These are phyloP conservation scores for Simmondsia chinensis DNA, from an alignment of 148 eudicot species.

Conservation along the genomic window DNA sequence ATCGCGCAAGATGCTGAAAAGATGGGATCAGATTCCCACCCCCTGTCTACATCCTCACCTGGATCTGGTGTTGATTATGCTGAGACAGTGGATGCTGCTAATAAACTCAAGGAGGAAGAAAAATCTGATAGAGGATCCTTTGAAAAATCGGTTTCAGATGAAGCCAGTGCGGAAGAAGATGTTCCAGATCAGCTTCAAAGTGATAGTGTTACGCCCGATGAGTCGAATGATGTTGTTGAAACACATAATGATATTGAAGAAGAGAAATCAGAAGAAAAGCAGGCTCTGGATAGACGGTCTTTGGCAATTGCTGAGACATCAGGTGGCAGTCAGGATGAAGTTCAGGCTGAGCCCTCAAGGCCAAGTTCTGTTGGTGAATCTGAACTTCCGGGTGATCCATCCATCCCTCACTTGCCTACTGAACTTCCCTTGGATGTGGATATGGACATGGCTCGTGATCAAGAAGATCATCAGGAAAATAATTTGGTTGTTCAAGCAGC, in stretches of 20 bases:
- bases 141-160: slow-evolving; percentile 20
- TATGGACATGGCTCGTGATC: slow-evolving; percentile 27
- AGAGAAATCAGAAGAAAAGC: slow-evolving; percentile 27
- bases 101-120: slow-evolving; percentile 22
- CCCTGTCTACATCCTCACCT: slow-evolving; percentile 16
- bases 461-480: slow-evolving; percentile 18
- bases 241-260: slow-evolving; percentile 19
- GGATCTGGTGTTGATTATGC: slow-evolving; percentile 12
- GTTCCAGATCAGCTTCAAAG: slow-evolving; percentile 20
- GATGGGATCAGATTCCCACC: slow-evolving; percentile 29
- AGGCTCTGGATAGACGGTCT: slow-evolving; percentile 14
- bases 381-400: slow-evolving; percentile 24
- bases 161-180: slow-evolving; percentile 24
- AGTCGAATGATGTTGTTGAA: slow-evolving; percentile 19
- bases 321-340: slow-evolving; percentile 22
- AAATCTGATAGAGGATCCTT: slow-evolving; percentile 17
- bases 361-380: slow-evolving; percentile 21
- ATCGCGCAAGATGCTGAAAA: slow-evolving; percentile 14
- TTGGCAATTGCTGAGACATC: slow-evolving; percentile 20
- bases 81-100: slow-evolving; percentile 21
- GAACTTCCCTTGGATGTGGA: slow-evolving; percentile 25
- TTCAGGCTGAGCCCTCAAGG: slow-evolving; percentile 15
- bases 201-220: slow-evolving; percentile 11
- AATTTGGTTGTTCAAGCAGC: slow-evolving; percentile 16
- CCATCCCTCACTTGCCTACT: slow-evolving; percentile 10